Conservation (phyloP, 371 early-diverging fungal species). For the Smittium culicis region DNA sequence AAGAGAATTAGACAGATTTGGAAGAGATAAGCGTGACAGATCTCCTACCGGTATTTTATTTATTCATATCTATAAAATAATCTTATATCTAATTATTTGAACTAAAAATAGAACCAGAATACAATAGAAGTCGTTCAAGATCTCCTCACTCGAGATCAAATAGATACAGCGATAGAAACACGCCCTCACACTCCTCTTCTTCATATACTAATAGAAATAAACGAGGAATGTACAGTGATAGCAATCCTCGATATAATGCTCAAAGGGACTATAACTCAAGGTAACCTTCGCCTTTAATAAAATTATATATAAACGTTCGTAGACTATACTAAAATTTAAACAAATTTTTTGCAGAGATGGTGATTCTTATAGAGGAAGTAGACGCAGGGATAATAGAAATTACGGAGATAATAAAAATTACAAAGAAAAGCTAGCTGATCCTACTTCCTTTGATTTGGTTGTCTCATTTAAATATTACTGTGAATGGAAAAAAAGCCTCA, state of each 20-base stretch:
- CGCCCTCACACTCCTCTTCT: conserved; percentile 18
- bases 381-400: conserved; percentile 15
- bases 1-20: conserved; percentile 30
- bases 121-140: conserved; percentile 35
- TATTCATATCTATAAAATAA: neutral
- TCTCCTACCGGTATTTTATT: conserved; percentile 30
- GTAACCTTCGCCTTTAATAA: neutral
- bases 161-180: conserved; percentile 47
- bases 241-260: neutral
- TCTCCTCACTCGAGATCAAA: conserved; percentile 31
- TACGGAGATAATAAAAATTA: conserved; percentile 7
- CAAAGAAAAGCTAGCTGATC: conserved; percentile 40
- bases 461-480: conserved; percentile 64
- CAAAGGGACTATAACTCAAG: neutral
- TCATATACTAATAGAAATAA: neutral
- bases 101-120: conserved; percentile 9
- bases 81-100: neutral
- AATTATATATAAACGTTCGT: conserved; percentile 14
- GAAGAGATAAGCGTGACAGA: conserved; percentile 39
- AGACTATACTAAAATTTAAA: too few relatives aligned
- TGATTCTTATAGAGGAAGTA: conserved; percentile 14
- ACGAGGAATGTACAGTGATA: neutral
- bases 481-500: conserved; percentile 46
- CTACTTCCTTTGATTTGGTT: conserved; percentile 57
- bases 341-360: conserved; percentile 18